phyloP scores from a whole-genome alignment of 2,329 filamentous ascomycete species.

The Diaporthe longicolla region DNA sequence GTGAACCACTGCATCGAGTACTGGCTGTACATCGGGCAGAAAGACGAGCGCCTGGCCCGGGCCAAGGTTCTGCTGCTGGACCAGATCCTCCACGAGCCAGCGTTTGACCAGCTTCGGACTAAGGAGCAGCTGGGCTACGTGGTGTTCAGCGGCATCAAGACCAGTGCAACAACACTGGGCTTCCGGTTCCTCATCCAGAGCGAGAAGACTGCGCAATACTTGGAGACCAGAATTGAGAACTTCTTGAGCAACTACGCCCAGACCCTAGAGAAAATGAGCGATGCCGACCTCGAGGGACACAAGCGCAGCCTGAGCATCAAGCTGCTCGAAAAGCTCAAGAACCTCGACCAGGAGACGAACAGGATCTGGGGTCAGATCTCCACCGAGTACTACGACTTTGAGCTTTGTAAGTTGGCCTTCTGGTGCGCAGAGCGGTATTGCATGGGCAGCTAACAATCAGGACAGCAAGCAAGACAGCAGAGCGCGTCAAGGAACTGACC shows the following conservation, averaged over 20 bases:
- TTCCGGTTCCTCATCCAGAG: constrained; percentile 95
- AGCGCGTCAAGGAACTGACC: constrained; percentile 78
- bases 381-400: constrained; percentile 90
- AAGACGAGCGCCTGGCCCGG: constrained; percentile 76
- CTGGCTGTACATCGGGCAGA: constrained; percentile 78
- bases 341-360: constrained; percentile 85
- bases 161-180: constrained; percentile 82
- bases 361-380: constrained; percentile 89
- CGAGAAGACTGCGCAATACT: constrained; percentile 85
- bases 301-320: constrained; percentile 91
- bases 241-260: constrained; percentile 80
- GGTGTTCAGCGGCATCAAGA: constrained; percentile 85
- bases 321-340: constrained; percentile 91
- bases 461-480: constrained; percentile 60
- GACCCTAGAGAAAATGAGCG: constrained; percentile 80
- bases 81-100: constrained; percentile 93
- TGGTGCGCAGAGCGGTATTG: background rate
- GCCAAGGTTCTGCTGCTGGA: constrained; percentile 86
- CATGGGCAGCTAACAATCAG: background rate
- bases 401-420: constrained; percentile 74
- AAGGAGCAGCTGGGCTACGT: constrained; percentile 99
- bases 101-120: constrained; percentile 93
- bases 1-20: constrained; percentile 91
- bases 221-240: constrained; percentile 88
- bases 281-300: constrained; percentile 89